Evolutionary conservation across 306 rosid genomes (phyloP).

Genomic region (Quillaja saponaria): DNA sequence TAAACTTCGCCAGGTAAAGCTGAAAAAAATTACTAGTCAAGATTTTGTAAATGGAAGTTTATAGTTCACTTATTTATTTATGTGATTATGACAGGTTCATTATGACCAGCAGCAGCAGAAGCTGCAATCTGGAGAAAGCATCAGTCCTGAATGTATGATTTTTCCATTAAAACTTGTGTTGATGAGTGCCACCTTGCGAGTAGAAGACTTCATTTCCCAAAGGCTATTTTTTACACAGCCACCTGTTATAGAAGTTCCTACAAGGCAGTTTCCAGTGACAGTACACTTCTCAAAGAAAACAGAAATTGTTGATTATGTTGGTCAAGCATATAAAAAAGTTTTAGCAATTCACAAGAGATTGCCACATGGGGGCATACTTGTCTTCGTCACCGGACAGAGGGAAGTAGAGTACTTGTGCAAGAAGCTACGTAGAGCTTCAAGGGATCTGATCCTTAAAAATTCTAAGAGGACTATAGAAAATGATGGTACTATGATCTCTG

Average conservation of each 20-base stretch:
- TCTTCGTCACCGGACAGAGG: slow-evolving; percentile 82
- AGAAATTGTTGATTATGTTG: slow-evolving; percentile 65
- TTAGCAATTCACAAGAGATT: slow-evolving; percentile 87
- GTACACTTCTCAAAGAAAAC: slow-evolving; percentile 78
- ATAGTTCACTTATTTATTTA: neutral
- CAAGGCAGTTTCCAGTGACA: slow-evolving; percentile 83
- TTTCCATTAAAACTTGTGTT: slow-evolving; percentile 87
- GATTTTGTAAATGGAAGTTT: slow-evolving; percentile 13
- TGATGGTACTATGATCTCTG: slow-evolving; percentile 32
- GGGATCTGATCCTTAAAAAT: slow-evolving; percentile 47
- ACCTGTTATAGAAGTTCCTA: slow-evolving; percentile 76
- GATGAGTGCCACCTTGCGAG: slow-evolving; percentile 95
- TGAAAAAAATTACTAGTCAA: slow-evolving; percentile 17
- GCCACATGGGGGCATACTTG: slow-evolving; percentile 88
- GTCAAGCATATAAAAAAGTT: slow-evolving; percentile 82
- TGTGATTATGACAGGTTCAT: slow-evolving; percentile 47
- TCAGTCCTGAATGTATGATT: slow-evolving; percentile 54
- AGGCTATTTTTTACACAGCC: slow-evolving; percentile 64
- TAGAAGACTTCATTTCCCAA: slow-evolving; percentile 73
- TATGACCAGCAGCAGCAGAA: slow-evolving; percentile 46
- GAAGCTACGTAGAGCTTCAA: slow-evolving; percentile 73
- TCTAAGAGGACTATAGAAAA: slow-evolving; percentile 37
- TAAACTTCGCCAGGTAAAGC: slow-evolving; percentile 61
- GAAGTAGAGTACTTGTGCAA: slow-evolving; percentile 82
- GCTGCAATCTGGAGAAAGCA: slow-evolving; percentile 49